Evolutionary conservation across 2,329 filamentous ascomycete species (phyloP).

Genomic region (Aureobasidium leucospermi): DNA sequence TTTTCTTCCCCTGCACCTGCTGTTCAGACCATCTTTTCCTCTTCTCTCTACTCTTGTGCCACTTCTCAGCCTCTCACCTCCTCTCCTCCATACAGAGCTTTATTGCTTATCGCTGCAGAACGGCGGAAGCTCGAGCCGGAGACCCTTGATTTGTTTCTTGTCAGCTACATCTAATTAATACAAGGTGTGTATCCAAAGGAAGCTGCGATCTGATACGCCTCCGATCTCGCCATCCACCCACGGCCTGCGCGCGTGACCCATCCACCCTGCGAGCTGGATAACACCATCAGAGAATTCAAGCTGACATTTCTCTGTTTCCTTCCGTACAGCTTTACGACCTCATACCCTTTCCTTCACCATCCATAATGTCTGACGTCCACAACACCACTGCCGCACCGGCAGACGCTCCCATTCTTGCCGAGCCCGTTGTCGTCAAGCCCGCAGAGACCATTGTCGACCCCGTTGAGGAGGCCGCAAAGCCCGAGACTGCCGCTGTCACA

Average conservation of each 20-base stretch:
- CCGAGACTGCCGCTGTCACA: slow-evolving; percentile 5
- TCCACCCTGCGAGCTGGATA: background rate
- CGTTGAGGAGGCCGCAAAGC: slow-evolving; percentile 8
- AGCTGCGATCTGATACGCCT: background rate
- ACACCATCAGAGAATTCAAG: background rate
- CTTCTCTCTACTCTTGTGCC: slow-evolving; percentile 8
- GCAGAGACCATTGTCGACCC: slow-evolving; percentile 14
- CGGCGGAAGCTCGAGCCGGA: slow-evolving; percentile 11
- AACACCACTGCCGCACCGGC: slow-evolving; percentile 15
- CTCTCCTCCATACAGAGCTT: background rate
- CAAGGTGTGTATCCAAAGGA: slow-evolving; percentile 10
- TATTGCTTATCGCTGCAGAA: slow-evolving; percentile 9
- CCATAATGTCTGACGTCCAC: slow-evolving; percentile 23
- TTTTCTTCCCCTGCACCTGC: slow-evolving; percentile 10
- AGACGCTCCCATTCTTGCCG: slow-evolving; percentile 10
- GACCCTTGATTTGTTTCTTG: slow-evolving; percentile 8
- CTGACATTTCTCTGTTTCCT: slow-evolving; percentile 8
- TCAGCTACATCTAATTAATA: slow-evolving; percentile 13
- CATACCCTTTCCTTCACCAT: slow-evolving; percentile 8
- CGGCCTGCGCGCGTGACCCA: background rate
- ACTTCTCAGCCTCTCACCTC: slow-evolving; percentile 2
- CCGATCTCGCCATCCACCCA: background rate
- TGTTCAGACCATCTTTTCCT: slow-evolving; percentile 6
- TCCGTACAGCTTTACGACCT: slow-evolving; percentile 10
- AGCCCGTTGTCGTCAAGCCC: slow-evolving; percentile 14